phyloP scores from a whole-genome alignment of 2,329 filamentous ascomycete species.

The Pseudogymnoascus sp. region DNA sequence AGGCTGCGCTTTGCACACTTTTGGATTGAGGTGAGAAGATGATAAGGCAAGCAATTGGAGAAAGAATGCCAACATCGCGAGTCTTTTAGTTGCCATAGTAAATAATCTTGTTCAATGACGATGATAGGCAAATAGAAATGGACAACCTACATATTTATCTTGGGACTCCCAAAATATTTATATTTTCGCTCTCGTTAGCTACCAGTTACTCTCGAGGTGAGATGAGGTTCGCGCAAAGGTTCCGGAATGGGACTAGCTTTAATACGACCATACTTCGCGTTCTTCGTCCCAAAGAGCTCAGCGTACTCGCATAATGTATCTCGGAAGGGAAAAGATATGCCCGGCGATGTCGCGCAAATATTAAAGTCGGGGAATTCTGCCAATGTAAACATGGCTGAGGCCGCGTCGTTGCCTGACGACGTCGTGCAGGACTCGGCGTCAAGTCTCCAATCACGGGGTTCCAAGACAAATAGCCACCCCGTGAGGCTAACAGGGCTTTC shows the following conservation, averaged over 20 bases:
- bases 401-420: not conserved
- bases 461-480: not conserved
- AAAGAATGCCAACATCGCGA: not conserved
- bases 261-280: not conserved
- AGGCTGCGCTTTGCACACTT: slow-evolving; percentile 44
- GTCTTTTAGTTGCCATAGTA: not conserved
- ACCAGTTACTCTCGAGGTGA: not conserved
- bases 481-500: not conserved
- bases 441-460: not conserved
- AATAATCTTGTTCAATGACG: not conserved
- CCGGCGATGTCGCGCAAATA: not conserved
- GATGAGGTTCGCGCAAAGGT: not conserved
- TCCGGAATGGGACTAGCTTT: not conserved
- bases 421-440: not conserved
- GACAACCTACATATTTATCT: not conserved
- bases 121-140: not conserved
- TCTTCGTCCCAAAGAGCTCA: not conserved
- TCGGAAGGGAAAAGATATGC: not conserved
- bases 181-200: not conserved
- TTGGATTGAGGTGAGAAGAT: not conserved
- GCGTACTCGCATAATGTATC: not conserved
- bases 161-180: not conserved
- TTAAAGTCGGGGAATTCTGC: too few species aligned
- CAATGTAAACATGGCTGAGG: not conserved
- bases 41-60: slow-evolving; percentile 3